Percentiles rank a stretch among this genome's conserved stretches.
Conservation (phyloP, 441 rosid species). For the Corymbia citriodora region DNA sequence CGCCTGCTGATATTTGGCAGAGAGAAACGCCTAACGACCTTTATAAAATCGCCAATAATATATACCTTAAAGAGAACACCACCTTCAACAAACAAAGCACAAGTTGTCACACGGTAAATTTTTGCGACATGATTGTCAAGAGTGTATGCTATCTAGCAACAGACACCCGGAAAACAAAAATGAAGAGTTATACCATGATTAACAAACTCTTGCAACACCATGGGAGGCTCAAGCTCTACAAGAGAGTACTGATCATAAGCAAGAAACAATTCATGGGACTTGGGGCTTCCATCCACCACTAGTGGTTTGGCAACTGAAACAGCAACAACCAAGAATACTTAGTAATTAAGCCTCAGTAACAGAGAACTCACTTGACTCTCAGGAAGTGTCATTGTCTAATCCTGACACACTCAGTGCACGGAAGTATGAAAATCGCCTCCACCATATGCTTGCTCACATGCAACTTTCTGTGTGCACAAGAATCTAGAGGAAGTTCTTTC, state of each 20-base stretch:
- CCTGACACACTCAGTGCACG: neutral
- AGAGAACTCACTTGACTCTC: neutral
- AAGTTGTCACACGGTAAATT: neutral
- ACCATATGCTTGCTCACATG: neutral
- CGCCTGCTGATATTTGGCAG: constrained; percentile 61
- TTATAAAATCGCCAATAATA: constrained; percentile 71
- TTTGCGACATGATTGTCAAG: neutral
- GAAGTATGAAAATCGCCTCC: neutral
- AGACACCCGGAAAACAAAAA: neutral
- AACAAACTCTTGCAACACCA: constrained; percentile 89
- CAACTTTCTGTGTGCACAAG: constrained; percentile 1
- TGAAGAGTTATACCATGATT: constrained; percentile 54
- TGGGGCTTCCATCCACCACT: constrained; percentile 84
- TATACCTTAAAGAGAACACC: constrained; percentile 84
- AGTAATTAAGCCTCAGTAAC: neutral
- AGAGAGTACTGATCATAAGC: constrained; percentile 68
- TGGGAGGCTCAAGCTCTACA: constrained; percentile 75
- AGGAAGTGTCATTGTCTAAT: neutral
- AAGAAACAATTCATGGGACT: constrained; percentile 69
- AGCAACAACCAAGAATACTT: neutral
- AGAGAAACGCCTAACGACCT: constrained; percentile 81
- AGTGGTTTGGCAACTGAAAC: constrained; percentile 82
- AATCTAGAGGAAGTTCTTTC: neutral
- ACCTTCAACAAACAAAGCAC: constrained; percentile 28
- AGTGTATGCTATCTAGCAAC: neutral